A percentile compares a stretch with the other conserved stretches of the same genome.
Conservation (phyloP, 345 rosid species). For the Euclidium syriacum region DNA sequence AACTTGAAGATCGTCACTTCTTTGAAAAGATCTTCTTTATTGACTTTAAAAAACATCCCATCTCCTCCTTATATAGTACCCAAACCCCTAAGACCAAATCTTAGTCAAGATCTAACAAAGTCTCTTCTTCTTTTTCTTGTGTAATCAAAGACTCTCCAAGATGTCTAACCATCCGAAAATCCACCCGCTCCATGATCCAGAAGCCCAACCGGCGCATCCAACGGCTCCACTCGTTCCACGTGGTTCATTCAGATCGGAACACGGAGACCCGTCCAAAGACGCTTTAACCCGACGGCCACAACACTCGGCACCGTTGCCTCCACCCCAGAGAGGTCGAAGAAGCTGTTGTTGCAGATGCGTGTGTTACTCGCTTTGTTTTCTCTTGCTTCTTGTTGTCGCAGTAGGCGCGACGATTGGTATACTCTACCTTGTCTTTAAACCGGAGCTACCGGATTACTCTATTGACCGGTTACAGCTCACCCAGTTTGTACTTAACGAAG, state of each 20-base stretch:
- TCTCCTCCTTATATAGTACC: not conserved
- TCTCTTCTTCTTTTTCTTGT: not conserved
- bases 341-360: slow-evolving; percentile 61
- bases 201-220: slow-evolving; percentile 33
- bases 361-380: slow-evolving; percentile 55
- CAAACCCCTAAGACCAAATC: not conserved
- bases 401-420: slow-evolving; percentile 45
- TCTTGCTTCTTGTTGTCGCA: slow-evolving; percentile 43
- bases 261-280: slow-evolving; percentile 33
- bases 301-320: slow-evolving; percentile 40
- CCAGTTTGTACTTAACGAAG: slow-evolving; percentile 33
- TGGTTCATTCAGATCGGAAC: slow-evolving; percentile 39
- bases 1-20: not conserved
- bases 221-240: slow-evolving; percentile 59
- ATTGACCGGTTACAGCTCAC: slow-evolving; percentile 52
- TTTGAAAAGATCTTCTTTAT: slow-evolving; percentile 15
- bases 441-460: slow-evolving; percentile 66
- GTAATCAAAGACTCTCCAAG: slow-evolving; percentile 3
- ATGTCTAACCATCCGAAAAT: slow-evolving; percentile 62
- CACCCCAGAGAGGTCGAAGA: slow-evolving; percentile 37
- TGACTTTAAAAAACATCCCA: slow-evolving; percentile 16
- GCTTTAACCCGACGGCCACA: slow-evolving; percentile 20
- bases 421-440: slow-evolving; percentile 63
- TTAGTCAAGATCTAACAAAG: not conserved
- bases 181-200: slow-evolving; percentile 58